Conservation (phyloP, 257 asterid genomes). For the Galeopsis tetrahit region DNA sequence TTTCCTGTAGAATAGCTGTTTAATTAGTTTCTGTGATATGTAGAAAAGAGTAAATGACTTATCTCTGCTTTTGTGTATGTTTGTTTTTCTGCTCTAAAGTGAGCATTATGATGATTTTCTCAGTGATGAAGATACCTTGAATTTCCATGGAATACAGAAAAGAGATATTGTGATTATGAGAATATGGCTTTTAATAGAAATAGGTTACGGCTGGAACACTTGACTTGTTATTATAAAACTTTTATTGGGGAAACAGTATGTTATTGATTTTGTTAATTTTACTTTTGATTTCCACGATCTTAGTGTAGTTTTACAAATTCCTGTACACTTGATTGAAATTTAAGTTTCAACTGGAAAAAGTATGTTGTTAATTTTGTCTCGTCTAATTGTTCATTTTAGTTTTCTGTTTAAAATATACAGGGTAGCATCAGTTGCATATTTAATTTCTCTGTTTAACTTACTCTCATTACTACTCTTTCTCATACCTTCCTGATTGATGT, state of each 20-base stretch:
- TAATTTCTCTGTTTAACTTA: no score
- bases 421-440: background rate
- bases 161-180: slow-evolving; percentile 19
- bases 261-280: background rate
- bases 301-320: background rate
- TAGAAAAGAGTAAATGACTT: background rate
- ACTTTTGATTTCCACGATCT: background rate
- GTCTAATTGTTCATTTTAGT: slow-evolving; percentile 20
- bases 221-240: background rate
- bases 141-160: background rate
- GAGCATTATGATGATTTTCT: slow-evolving; percentile 8
- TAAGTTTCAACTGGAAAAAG: background rate
- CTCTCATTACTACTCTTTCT: background rate
- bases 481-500: slow-evolving; percentile 12
- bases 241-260: background rate
- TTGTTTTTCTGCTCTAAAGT: background rate
- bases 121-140: slow-evolving; percentile 18
- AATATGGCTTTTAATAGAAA: background rate
- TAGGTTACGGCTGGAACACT: background rate
- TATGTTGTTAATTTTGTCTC: no score
- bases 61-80: slow-evolving; percentile 1
- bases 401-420: background rate
- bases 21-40: background rate
- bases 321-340: background rate
- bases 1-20: background rate